Evolutionary conservation across 495 filamentous ascomycete genomes (phyloP), one percentile per base, ranked within the genome.

Genomic region (Penicillium soppii): DNA sequence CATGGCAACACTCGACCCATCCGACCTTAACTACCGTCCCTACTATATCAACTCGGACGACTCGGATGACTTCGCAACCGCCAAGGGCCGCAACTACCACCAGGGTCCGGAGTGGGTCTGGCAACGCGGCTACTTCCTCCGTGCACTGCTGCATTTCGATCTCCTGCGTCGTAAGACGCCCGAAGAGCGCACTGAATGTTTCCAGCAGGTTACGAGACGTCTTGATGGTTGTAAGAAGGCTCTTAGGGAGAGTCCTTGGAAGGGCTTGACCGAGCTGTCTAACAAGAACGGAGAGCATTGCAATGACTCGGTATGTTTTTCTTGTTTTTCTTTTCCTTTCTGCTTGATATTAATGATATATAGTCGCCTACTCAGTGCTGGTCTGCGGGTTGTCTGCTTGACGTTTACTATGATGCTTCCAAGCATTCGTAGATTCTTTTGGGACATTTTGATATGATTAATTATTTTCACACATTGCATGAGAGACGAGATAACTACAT

Each of bases 61-160:
- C 68, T 89, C 83, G 9, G 82, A 78, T 29, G 89, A 96, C 63
- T 97, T 96, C 62, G 79, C 86, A 1, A 97, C 91, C 0, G 82
- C 86, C 48, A 97, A 97, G 60, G 95, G 95, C 12, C 78, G 95
- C 15, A 97, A 96, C 63, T 99, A 99, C 67, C 95, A 99, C 65
- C 94, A 97, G 68, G 95, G 95, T 1, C 95, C 95, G 0, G 95
- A 99, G 68, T 99, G 95, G 95, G 74, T 96, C n/a, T 99, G 95
- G 95, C 95, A 91, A 1, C 90, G 89, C 4, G 95, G 95, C 7
- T 99, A 88, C 77, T 97, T 92, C 75, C 76, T 97, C 13, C 81
- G 95, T 29, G 95, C 95, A 1, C 72, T 99, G 48, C 74, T 97
- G 43, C 86, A 89, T 65, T 97, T 97, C 62, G 92, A 96, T 68